These are phyloP conservation scores for Globisporangium ultimum DNA, from an alignment of 352 stramenopile genomes.

Conservation along the genomic window DNA sequence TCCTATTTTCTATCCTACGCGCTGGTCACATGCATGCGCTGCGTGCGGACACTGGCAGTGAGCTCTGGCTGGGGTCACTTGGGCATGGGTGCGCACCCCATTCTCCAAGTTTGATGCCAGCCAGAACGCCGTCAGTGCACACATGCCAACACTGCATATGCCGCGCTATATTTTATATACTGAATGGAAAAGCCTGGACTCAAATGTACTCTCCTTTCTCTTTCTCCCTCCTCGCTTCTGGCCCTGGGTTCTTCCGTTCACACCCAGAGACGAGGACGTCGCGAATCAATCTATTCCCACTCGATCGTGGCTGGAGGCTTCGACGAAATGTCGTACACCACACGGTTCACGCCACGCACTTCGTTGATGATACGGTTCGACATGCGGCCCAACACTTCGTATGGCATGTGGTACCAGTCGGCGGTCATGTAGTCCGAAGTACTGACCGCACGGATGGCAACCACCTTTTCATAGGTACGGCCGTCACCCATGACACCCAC, in stretches of 20 bases:
- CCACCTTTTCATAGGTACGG: slow-evolving; percentile 95
- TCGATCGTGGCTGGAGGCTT: slow-evolving; percentile 99
- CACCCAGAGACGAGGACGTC: neutral
- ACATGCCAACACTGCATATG: slow-evolving; percentile 5
- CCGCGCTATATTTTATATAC: slow-evolving; percentile 13
- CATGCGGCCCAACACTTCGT: slow-evolving; percentile 96
- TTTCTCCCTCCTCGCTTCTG: slow-evolving; percentile 2
- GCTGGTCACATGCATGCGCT: neutral
- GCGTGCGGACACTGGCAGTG: neutral
- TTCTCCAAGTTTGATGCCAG: slow-evolving; percentile 4
- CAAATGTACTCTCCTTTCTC: slow-evolving; percentile 1
- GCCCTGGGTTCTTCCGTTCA: neutral
- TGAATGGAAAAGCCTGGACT: slow-evolving; percentile 4
- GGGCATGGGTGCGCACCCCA: slow-evolving; percentile 3
- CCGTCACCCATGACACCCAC: slow-evolving; percentile 99
- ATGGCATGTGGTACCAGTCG: slow-evolving; percentile 99
- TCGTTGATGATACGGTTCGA: slow-evolving; percentile 99
- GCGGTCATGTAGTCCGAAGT: slow-evolving; percentile 99
- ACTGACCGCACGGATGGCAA: slow-evolving; percentile 95
- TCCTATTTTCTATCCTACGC: neutral
- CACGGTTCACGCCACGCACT: slow-evolving; percentile 97
- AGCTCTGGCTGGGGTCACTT: slow-evolving; percentile 3
- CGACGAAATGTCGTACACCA: slow-evolving; percentile 99
- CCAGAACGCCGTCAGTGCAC: slow-evolving; percentile 7
- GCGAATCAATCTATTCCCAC: slow-evolving; percentile 91